Conservation (phyloP, 371 early-diverging fungal species). For the Mortierella sp. region DNA sequence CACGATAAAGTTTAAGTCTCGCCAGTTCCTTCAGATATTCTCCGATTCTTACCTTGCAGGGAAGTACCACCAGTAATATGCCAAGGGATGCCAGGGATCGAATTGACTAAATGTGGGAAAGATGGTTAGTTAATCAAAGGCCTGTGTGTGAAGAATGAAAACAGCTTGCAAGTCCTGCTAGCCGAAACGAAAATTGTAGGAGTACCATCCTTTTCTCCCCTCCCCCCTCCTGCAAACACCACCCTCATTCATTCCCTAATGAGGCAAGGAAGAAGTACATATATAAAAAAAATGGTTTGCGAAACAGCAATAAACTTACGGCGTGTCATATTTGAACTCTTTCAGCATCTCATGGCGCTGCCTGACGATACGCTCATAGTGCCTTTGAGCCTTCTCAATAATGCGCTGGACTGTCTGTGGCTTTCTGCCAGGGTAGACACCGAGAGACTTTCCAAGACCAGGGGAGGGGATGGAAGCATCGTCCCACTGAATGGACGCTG, state of each 20-base stretch:
- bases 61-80: slow-evolving; percentile 51
- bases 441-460: slow-evolving; percentile 17
- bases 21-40: too few relatives aligned
- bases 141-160: too few relatives aligned
- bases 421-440: slow-evolving; percentile 27
- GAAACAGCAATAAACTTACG: slow-evolving; percentile 16
- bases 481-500: slow-evolving; percentile 18
- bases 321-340: slow-evolving; percentile 15
- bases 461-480: slow-evolving; percentile 20
- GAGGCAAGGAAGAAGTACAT: background rate
- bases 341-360: slow-evolving; percentile 22
- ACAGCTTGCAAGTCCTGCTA: too few relatives aligned
- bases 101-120: slow-evolving; percentile 13
- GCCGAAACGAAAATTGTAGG: too few relatives aligned
- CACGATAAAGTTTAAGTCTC: too few relatives aligned
- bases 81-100: slow-evolving; percentile 23
- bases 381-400: slow-evolving; percentile 37
- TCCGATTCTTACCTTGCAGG: slow-evolving; percentile 29
- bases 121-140: background rate
- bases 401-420: slow-evolving; percentile 33
- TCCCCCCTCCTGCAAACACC: too few relatives aligned
- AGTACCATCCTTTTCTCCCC: too few relatives aligned
- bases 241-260: too few relatives aligned
- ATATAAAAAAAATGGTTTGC: background rate
- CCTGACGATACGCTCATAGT: slow-evolving; percentile 32